Conservation (phyloP, 257 asterid species). For the Nicotiana tomentosiformis region DNA sequence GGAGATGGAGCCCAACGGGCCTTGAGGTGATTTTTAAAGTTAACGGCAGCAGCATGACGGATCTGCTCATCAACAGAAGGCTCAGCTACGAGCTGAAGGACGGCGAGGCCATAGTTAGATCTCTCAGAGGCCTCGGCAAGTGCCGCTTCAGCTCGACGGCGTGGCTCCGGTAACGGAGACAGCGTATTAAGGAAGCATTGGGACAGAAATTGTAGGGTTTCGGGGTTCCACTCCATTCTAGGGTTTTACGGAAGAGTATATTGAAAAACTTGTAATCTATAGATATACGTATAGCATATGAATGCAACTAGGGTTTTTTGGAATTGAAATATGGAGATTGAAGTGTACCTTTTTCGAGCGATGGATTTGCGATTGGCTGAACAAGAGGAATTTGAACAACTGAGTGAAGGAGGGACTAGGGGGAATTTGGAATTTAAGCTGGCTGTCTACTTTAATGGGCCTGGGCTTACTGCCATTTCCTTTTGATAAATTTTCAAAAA, state of each 20-base stretch:
- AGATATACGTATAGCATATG: not conserved
- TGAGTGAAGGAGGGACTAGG: conserved; percentile 10
- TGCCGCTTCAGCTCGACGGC: conserved; percentile 67
- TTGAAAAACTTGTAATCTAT: not conserved
- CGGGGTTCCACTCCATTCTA: conserved; percentile 74
- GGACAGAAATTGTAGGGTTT: conserved; percentile 64
- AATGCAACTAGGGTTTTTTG: not conserved
- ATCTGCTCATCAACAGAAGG: conserved; percentile 73
- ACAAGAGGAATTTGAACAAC: conserved; percentile 21
- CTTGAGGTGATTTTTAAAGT: conserved; percentile 79
- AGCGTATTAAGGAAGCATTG: conserved; percentile 77
- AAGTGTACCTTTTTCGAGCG: conserved; percentile 9
- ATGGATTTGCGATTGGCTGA: not conserved
- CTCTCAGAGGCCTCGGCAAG: conserved; percentile 58
- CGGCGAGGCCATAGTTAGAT: conserved; percentile 70
- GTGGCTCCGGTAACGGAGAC: conserved; percentile 72
- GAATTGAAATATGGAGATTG: conserved; percentile 7
- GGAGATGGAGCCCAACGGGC: conserved; percentile 45
- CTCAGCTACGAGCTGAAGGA: conserved; percentile 78
- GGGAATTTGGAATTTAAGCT: conserved; percentile 13
- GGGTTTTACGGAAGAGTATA: conserved; percentile 16
- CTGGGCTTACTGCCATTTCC: not conserved
- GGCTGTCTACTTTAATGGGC: conserved; percentile 1
- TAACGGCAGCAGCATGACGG: conserved; percentile 91
- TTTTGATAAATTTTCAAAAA: no score